Evolutionary conservation across 2,329 filamentous ascomycete species (phyloP).

Genomic region (Aspergillus glaucus): DNA sequence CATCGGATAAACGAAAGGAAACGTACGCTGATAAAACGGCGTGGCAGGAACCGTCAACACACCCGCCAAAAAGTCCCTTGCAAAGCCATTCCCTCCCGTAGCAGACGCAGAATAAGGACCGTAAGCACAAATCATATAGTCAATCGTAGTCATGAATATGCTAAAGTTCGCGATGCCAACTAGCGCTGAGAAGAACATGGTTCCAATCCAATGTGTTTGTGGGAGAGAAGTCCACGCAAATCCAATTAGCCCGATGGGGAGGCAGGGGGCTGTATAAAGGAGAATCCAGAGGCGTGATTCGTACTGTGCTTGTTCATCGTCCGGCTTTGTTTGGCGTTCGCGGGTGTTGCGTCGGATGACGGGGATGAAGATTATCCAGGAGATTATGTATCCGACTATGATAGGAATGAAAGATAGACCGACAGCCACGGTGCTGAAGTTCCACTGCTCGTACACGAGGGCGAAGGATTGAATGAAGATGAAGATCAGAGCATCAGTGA

Average conservation of each 20-base stretch:
- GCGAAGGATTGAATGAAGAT: constrained; percentile 55
- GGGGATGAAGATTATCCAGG: constrained; percentile 48
- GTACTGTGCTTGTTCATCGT: constrained; percentile 51
- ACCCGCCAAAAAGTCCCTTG: constrained; percentile 57
- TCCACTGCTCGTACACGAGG: constrained; percentile 52
- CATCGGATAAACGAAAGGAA: neutral
- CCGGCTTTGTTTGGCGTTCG: constrained; percentile 36
- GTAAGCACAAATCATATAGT: constrained; percentile 60
- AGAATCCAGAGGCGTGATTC: constrained; percentile 53
- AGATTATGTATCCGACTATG: constrained; percentile 49
- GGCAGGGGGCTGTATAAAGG: constrained; percentile 50
- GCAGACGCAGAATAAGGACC: constrained; percentile 57
- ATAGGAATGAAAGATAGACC: constrained; percentile 48
- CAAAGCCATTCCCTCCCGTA: constrained; percentile 58
- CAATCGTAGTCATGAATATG: constrained; percentile 34
- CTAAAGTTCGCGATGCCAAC: constrained; percentile 6
- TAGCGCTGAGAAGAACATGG: constrained; percentile 7
- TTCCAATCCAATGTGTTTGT: constrained; percentile 45
- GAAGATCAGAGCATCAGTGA: constrained; percentile 57
- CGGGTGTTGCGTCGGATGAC: constrained; percentile 43
- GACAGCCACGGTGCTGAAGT: constrained; percentile 42
- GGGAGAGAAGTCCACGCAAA: constrained; percentile 53
- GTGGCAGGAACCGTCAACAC: constrained; percentile 51
- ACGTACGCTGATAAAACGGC: constrained; percentile 34
- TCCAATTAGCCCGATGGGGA: constrained; percentile 52